Evolutionary conservation across 208 protist species (phyloP).

Genomic region (Leishmania aethiopica): DNA sequence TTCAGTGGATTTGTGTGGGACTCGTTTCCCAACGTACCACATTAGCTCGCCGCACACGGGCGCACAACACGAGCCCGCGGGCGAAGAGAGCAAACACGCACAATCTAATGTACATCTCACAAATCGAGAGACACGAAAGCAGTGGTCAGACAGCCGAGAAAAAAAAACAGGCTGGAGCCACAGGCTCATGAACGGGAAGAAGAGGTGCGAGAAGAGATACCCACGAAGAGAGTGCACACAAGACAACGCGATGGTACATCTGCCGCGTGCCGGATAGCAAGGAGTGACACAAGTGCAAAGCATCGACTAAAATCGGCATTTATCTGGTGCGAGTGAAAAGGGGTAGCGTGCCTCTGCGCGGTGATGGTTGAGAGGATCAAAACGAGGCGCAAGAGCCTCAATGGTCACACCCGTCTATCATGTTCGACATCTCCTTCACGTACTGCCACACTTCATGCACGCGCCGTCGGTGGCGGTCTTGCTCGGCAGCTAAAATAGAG

Average conservation of each 20-base stretch:
- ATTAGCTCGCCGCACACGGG: not conserved
- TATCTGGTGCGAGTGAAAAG: not conserved
- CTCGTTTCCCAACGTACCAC: not conserved
- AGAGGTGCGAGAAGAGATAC: not conserved
- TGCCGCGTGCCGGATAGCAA: not conserved
- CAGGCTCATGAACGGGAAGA: not conserved
- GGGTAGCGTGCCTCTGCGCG: not conserved
- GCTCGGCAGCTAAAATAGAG: conserved; percentile 60
- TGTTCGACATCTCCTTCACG: conserved; percentile 43
- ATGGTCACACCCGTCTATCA: conserved; percentile 15
- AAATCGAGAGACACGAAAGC: not conserved
- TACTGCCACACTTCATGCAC: conserved; percentile 77
- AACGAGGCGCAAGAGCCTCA: not conserved
- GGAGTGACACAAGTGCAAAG: not conserved
- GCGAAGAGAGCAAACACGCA: not conserved
- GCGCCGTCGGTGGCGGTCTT: conserved; percentile 61
- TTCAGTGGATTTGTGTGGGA: not conserved
- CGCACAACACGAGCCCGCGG: not conserved
- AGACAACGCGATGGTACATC: not conserved
- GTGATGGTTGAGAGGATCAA: not conserved
- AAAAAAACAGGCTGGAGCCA: not conserved
- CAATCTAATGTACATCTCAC: conserved; percentile 2
- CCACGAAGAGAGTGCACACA: not conserved
- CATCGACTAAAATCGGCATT: not conserved
- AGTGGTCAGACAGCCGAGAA: not conserved